A percentile compares a stretch with the other conserved stretches of the same genome.
These are phyloP conservation scores for Leptographium galeiforme DNA, from an alignment of 2,329 filamentous ascomycete genomes.

Conservation along the genomic window DNA sequence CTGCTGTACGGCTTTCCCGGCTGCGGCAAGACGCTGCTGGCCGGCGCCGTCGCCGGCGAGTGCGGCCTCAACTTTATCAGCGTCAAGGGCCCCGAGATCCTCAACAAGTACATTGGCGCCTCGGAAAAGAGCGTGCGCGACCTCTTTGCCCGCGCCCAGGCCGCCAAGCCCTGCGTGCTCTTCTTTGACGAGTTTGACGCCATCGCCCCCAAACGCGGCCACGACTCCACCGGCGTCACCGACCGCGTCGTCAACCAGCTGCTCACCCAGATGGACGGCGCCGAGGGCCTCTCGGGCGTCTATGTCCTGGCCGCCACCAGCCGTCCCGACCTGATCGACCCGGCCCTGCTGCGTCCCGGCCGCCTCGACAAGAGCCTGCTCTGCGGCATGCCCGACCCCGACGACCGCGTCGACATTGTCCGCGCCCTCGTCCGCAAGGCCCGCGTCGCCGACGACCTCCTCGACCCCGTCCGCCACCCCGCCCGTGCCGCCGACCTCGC, in stretches of 20 bases:
- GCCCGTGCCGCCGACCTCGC: constrained; percentile 52
- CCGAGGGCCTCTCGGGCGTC: constrained; percentile 85
- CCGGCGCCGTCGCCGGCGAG: constrained; percentile 93
- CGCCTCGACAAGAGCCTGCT: constrained; percentile 86
- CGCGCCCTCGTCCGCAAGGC: constrained; percentile 72
- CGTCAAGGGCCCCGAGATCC: constrained; percentile 93
- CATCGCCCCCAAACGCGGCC: constrained; percentile 91
- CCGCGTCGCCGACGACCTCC: constrained; percentile 54
- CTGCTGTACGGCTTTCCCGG: constrained; percentile 91
- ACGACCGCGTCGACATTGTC: constrained; percentile 82
- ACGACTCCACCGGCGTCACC: constrained; percentile 96
- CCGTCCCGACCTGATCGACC: constrained; percentile 87
- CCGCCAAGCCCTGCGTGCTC: constrained; percentile 81
- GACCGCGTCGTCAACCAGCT: constrained; percentile 97
- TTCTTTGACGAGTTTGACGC: constrained; percentile 99
- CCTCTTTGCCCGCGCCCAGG: constrained; percentile 82
- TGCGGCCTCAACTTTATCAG: constrained; percentile 97
- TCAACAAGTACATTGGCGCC: constrained; percentile 98
- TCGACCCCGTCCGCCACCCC: constrained; percentile 18
- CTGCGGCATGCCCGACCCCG: constrained; percentile 70
- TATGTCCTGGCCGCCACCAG: constrained; percentile 94
- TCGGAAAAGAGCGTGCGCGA: constrained; percentile 94
- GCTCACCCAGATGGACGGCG: constrained; percentile 96
- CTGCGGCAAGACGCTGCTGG: constrained; percentile 90
- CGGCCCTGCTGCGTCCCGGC: constrained; percentile 79